Evolutionary conservation across 352 stramenopile genomes (phyloP), one percentile per base, ranked within the genome.

Genomic region (Bremia lactucae): DNA sequence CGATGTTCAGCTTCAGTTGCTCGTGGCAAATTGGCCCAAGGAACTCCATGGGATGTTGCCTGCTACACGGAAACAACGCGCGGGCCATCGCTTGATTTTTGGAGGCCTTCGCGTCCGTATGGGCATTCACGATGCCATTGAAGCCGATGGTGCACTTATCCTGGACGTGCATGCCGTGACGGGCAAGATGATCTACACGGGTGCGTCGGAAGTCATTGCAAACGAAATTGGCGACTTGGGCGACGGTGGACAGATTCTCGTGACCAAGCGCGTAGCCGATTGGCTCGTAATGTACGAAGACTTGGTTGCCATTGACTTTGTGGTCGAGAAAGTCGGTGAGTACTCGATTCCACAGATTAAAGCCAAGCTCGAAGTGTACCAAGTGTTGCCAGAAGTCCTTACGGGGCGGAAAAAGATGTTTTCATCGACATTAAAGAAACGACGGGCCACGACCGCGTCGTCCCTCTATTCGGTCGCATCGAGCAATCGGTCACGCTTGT

Each of bases 121-220:
- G 69, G 69, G 69, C 3, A 79, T 82, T 18, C 69, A 82, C 48
- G 68, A 72, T 31, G 62, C 68, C 0, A 42, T 62, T n/a, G 55
- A 71, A 6, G 39, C 58, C 0, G 66, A 77, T 15, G 66, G 66
- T 13, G 51, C 59, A 15, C 52, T 77, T 28, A 62, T 77, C 23
- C 36, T 66, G 16, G 52, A 72, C 20, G 54, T 72, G 1, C 68
- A 81, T 39, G 60, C 62, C 0, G 66, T 81, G 22, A 81, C 68
- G 9, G 60, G 64, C 24, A 76, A 76, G 31, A 75, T 73, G 62
- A 77, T 69, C 26, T 81, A 81, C 36, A 73, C 64, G 0, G 68
- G 68, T 2, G 55, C 65, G n/a, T 65, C 65, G 0, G 62, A 80
- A 42, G 55, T 81, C 11, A 77, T 76, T 19, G 69, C 63, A 0